Evolutionary conservation across 768 basidiomycete genomes (phyloP).

Genomic region (Lactarius sanguifluus): DNA sequence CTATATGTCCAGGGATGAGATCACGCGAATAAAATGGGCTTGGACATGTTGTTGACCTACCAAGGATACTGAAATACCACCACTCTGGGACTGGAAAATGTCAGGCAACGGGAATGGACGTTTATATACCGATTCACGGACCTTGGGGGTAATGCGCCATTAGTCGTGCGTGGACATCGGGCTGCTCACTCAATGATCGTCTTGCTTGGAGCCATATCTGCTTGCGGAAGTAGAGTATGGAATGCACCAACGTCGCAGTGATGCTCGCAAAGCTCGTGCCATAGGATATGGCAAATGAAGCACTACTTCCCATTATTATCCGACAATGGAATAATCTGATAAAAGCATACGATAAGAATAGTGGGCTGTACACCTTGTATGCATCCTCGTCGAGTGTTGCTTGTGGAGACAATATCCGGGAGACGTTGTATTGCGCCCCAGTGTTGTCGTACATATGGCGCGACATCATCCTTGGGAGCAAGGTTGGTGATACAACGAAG

Average conservation of each 20-base stretch:
- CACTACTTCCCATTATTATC: conserved; percentile 4
- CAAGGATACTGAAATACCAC: conserved; percentile 48
- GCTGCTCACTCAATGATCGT: conserved; percentile 46
- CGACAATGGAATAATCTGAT: conserved; percentile 50
- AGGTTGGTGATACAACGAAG: background rate
- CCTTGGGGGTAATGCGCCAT: conserved; percentile 53
- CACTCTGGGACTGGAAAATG: conserved; percentile 46
- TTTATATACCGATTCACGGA: conserved; percentile 3
- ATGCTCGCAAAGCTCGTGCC: conserved; percentile 63
- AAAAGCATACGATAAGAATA: conserved; percentile 53
- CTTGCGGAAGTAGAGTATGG: conserved; percentile 47
- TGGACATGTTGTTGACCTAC: conserved; percentile 30
- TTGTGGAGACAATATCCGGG: conserved; percentile 40
- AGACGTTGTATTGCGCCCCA: conserved; percentile 43
- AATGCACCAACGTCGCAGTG: conserved; percentile 47
- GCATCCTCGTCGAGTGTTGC: conserved; percentile 38
- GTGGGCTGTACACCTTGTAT: conserved; percentile 45
- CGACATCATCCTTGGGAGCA: conserved; percentile 41
- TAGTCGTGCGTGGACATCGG: conserved; percentile 51
- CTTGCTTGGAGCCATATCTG: conserved; percentile 45
- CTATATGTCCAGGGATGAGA: conserved; percentile 41
- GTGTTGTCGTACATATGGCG: conserved; percentile 45
- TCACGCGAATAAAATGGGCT: conserved; percentile 3
- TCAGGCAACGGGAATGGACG: background rate
- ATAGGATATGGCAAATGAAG: conserved; percentile 76